Evolutionary conservation across 352 stramenopile species (phyloP), one percentile per base, ranked within the genome.

Genomic region (Plasmopara viticola): DNA sequence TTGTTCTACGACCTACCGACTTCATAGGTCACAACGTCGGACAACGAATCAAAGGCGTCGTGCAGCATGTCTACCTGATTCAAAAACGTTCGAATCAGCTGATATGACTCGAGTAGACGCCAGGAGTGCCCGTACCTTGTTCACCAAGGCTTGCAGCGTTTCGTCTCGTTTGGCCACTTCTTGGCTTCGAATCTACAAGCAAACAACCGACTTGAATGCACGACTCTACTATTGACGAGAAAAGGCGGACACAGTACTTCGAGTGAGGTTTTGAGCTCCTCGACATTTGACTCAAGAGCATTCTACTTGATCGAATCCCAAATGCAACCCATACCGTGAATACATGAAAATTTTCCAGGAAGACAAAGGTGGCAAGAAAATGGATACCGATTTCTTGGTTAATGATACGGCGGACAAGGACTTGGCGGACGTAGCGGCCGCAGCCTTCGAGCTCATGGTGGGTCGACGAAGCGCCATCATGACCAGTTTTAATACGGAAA

Each of bases 251-350:
- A 25, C 20, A 25, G 20, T 12, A 81, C 73, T 50, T 79, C 65
- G 34, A 86, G 58, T 40, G 80, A 74, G 51, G 59, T 80, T 51
- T 78, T 82, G 44, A 84, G 53, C 51, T 68, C 68, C 68, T 84
- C 72, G 0, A 84, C 63, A 46, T 86, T 70, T 15, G 51, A 68
- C 9, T 66, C 68, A 8, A 86, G 51, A 7, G 63, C 63, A 42
- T 74, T 84, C 72, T 86, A 33, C 17, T 34, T 33, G 59, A 3
- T 25, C 20, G 1, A 1, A 25, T 3, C 33, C 17, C 31, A 9
- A 12, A 53, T 31, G 38, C 14, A 46, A 14, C 31, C 3, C 3
- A 25, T 25, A 25, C 3, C 20, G 20, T 25, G 3, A 25, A 25
- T 3, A 3, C 3, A 3, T 25, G 1, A 3, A 25, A 25, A 25